These are phyloP conservation scores for Rhizomucor pusillus DNA, from an alignment of 371 early-diverging fungal genomes.

Conservation along the genomic window DNA sequence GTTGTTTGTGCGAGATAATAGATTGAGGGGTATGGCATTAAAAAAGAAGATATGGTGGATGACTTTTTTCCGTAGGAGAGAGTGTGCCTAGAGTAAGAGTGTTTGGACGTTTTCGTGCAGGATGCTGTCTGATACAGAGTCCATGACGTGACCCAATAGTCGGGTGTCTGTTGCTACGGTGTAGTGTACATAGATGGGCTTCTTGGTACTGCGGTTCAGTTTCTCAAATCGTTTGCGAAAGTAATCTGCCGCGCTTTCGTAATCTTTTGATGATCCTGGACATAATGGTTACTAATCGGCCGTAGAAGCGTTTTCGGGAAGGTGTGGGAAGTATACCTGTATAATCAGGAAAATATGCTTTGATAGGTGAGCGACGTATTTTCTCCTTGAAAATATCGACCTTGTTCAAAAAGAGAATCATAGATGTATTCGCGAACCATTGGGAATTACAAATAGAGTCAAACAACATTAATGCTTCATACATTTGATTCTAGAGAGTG, in stretches of 20 bases:
- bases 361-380: constrained; percentile 72
- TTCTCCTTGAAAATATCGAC: constrained; percentile 92
- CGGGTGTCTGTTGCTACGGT: constrained; percentile 63
- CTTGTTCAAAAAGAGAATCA: constrained; percentile 96
- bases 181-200: constrained; percentile 55
- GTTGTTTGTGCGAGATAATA: too few relatives aligned
- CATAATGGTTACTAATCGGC: not conserved
- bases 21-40: too few relatives aligned
- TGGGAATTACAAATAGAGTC: constrained; percentile 93
- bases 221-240: constrained; percentile 34
- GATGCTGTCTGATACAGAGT: constrained; percentile 55
- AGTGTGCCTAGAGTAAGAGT: constrained; percentile 11
- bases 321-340: constrained; percentile 43
- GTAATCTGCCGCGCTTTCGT: constrained; percentile 24
- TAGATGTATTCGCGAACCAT: constrained; percentile 91
- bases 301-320: not conserved
- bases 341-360: constrained; percentile 88
- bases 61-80: too few relatives aligned
- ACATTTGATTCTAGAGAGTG: constrained; percentile 61
- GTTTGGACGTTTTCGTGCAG: constrained; percentile 41
- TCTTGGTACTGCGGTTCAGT: constrained; percentile 40
- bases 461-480: constrained; percentile 92
- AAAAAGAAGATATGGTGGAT: too few relatives aligned
- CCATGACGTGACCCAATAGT: constrained; percentile 58
- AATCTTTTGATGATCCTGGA: constrained; percentile 13